Base-by-base conservation (phyloP, 1,284 basidiomycete species). In the Cryptococcus sp. region DNA sequence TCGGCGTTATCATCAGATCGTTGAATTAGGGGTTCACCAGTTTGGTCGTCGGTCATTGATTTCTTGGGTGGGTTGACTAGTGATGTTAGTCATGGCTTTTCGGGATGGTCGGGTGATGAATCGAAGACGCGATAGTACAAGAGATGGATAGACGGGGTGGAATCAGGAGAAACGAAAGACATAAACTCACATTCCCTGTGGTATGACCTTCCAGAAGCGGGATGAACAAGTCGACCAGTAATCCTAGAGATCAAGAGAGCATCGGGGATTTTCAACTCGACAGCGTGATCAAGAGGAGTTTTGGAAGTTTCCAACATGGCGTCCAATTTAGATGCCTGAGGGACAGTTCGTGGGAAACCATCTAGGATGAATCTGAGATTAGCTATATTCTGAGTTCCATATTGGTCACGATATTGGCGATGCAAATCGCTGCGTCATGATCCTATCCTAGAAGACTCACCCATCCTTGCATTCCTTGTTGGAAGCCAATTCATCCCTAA, bases 241-340 rank as follows among this genome's bases (percentile, higher is more conserved):
- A 98, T 98, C 61, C 94, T 88, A 18, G 90, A 91, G 73, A 98
- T 96, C 70, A 98, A 85, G 25, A 98, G 83, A 67, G 89, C 85
- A 78, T 98, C 94, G 60, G 90, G 86, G 71, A 98, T 93, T 72
- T 86, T 81, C 56, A 98, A 84, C 75, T 98, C 87, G 45, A 98
- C 83, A 53, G 91, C 93, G 51, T 85, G 86, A 78, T 98, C 87
- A 45, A 98, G 82, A 68, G 85, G 85, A 78, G 97, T 91, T 65
- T 87, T 84, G 70, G 89, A 85, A 14, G 70, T 74, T 19, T 78
- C 70, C 46, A 98, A 83, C 94, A 98, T 98, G 59, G 79, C 78
- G 74, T 97, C 94, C 57, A 98, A 85, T 78, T 97, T 98, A 77
- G 92, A 84, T 4, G 94, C 96, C 72, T 98, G 96, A n/a, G 88